phyloP scores from a whole-genome alignment of 1,139 yeast species.

The Candida tetrigidarum region DNA sequence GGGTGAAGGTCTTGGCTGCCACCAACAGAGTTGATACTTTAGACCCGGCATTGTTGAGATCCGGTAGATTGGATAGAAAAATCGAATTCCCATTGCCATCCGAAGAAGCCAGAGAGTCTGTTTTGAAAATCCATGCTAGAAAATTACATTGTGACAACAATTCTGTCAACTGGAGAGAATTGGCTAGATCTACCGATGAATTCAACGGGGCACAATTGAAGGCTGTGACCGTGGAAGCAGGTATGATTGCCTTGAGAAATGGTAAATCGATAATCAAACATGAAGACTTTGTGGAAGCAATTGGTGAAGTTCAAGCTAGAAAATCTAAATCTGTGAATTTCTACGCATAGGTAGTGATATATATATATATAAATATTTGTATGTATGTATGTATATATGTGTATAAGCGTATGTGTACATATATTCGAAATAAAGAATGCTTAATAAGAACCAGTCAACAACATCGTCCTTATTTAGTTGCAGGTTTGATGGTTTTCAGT shows the following conservation, averaged over 20 bases:
- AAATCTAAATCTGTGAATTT: constrained; percentile 93
- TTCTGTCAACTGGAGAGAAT: constrained; percentile 95
- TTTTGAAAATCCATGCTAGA: constrained; percentile 94
- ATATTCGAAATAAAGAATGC: too few species aligned
- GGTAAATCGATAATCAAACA: constrained; percentile 93
- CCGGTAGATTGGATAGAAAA: constrained; percentile 97
- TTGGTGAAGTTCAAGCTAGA: constrained; percentile 98
- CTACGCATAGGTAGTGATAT: constrained; percentile 58
- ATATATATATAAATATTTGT: not conserved
- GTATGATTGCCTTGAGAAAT: constrained; percentile 97
- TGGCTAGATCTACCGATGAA: constrained; percentile 97
- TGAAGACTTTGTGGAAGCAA: constrained; percentile 98
- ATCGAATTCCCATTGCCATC: constrained; percentile 97
- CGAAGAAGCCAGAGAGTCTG: constrained; percentile 97
- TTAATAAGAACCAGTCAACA: too few species aligned
- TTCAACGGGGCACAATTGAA: constrained; percentile 98
- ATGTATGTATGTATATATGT: not conserved
- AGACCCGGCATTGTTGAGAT: constrained; percentile 96
- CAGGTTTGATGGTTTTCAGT: constrained; percentile 18
- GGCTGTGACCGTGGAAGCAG: constrained; percentile 99
- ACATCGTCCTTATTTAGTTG: constrained; percentile 2
- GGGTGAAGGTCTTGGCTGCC: constrained; percentile 97
- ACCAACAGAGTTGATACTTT: constrained; percentile 97
- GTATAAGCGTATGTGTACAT: not conserved
- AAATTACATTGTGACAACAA: constrained; percentile 90